Conservation (phyloP, 2,329 filamentous ascomycete species). For the Neobulgaria alba region DNA sequence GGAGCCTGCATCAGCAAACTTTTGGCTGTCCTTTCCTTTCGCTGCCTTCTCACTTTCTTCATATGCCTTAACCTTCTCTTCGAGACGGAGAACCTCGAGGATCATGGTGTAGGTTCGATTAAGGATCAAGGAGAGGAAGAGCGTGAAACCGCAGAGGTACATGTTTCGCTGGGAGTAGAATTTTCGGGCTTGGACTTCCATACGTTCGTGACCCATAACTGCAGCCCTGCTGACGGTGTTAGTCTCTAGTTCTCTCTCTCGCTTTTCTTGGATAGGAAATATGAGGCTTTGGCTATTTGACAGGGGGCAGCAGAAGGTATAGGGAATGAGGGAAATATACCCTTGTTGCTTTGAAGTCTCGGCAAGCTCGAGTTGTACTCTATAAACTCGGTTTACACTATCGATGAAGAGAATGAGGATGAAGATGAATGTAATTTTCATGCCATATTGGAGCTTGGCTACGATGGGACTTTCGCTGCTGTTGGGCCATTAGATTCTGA, state of each 20-base stretch:
- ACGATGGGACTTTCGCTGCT: slow-evolving; percentile 42
- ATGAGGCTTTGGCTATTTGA: too few relatives aligned
- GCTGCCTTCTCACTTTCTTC: slow-evolving; percentile 56
- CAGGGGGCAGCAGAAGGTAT: neutral
- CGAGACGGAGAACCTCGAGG: slow-evolving; percentile 50
- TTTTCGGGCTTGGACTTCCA: slow-evolving; percentile 98
- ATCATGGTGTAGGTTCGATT: slow-evolving; percentile 96
- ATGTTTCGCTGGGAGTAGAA: slow-evolving; percentile 99
- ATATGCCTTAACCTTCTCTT: slow-evolving; percentile 81
- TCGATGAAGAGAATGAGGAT: slow-evolving; percentile 37
- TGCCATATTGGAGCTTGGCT: slow-evolving; percentile 90
- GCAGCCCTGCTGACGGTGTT: slow-evolving; percentile 41
- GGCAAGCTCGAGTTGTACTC: slow-evolving; percentile 83
- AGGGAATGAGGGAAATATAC: slow-evolving; percentile 20
- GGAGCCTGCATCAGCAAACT: slow-evolving; percentile 63
- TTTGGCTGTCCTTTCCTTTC: slow-evolving; percentile 61
- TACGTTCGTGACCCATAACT: slow-evolving; percentile 83
- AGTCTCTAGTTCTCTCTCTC: too few relatives aligned
- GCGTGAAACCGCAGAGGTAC: slow-evolving; percentile 99
- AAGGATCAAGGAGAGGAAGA: slow-evolving; percentile 96
- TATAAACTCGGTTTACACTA: slow-evolving; percentile 91
- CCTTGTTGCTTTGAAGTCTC: slow-evolving; percentile 55
- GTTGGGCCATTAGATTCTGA: slow-evolving; percentile 7
- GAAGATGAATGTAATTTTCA: slow-evolving; percentile 92
- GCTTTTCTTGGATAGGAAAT: too few relatives aligned